Conservation (phyloP, 805 yeast species). For the Saturnispora kantuleensis region DNA sequence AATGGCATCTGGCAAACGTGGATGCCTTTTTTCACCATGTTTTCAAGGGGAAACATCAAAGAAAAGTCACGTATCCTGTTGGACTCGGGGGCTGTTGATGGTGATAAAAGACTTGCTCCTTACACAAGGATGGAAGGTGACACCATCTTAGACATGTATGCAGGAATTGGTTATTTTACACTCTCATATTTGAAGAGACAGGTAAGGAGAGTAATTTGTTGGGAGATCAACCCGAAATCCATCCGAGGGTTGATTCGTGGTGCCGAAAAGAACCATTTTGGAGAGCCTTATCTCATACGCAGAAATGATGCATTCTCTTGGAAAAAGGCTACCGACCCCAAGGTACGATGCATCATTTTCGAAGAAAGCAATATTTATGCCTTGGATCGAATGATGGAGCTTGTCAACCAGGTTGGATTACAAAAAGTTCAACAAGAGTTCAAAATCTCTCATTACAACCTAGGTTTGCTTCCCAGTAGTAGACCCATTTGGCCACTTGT, state of each 20-base stretch:
- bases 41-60: conserved; percentile 75
- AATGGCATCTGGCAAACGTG: conserved; percentile 71
- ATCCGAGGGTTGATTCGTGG: conserved; percentile 60
- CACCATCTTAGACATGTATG: conserved; percentile 59
- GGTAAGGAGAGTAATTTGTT: conserved; percentile 51
- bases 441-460: conserved; percentile 47
- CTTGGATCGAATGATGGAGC: conserved; percentile 28
- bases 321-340: conserved; percentile 16
- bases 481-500: conserved; percentile 50
- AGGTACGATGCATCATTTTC: conserved; percentile 38
- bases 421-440: conserved; percentile 19
- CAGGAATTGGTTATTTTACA: conserved; percentile 82
- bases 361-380: conserved; percentile 55
- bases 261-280: conserved; percentile 34
- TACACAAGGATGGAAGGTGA: conserved; percentile 25
- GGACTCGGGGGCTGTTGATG: conserved; percentile 5
- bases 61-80: conserved; percentile 62
- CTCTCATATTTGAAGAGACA: conserved; percentile 50
- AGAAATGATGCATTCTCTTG: conserved; percentile 15
- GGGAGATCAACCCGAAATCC: conserved; percentile 86
- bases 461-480: conserved; percentile 74
- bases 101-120: not conserved
- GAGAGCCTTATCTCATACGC: conserved; percentile 21
- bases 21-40: conserved; percentile 85
- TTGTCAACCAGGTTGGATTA: conserved; percentile 6